Base-by-base conservation (phyloP, 495 filamentous ascomycete species). In the Penicillium coffeae region DNA sequence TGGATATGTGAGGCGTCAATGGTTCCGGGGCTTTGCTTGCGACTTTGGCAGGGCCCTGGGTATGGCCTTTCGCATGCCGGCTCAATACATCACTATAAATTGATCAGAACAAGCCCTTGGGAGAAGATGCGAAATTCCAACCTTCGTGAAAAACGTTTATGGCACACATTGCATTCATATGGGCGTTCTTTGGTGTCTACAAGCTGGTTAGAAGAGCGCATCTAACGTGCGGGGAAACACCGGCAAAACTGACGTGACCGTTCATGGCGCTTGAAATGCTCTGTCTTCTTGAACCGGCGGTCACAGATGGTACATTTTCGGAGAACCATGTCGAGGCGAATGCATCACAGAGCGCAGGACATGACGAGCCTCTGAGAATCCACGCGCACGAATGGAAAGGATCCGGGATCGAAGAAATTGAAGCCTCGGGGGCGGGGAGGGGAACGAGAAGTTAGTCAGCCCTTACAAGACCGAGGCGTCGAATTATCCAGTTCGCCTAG, bases 191-290 rank as follows among this genome's bases (percentile, higher is more conserved):
- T 72, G 8, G 76, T 79, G 54, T 79, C 76, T 79, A 44, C 9
- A 34, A 6, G 20, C 40, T 20, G 27, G 9, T 25, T 10, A 27
- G 37, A 18, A 38, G 13, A 20, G 30, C 13, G 41, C 7, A 36
- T 16, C 21, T 42, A 27, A 30, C 15, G 12, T 20, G 41, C 32
- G 41, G 7, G 42, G 35, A 21, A 12, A n/a, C n/a, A n/a, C n/a
- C 18, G 32, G 44, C 18, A 8, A 38, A 12, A 68, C 75, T 66
- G 59, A 79, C 76, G 74, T 21, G 74, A 77, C 48, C 76, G 68
- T 50, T 78, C 72, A 59, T 79, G 76, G 18, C 76, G 72, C 52
- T 77, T 78, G 52, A 73, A 71, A 64, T 79, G 76, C 54, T 79
- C 76, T 14, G 74, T 75, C 59, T 79, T 79, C 55, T 72, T 73